phyloP scores from a whole-genome alignment of 257 asterid species.

The Osmanthus fragrans region DNA sequence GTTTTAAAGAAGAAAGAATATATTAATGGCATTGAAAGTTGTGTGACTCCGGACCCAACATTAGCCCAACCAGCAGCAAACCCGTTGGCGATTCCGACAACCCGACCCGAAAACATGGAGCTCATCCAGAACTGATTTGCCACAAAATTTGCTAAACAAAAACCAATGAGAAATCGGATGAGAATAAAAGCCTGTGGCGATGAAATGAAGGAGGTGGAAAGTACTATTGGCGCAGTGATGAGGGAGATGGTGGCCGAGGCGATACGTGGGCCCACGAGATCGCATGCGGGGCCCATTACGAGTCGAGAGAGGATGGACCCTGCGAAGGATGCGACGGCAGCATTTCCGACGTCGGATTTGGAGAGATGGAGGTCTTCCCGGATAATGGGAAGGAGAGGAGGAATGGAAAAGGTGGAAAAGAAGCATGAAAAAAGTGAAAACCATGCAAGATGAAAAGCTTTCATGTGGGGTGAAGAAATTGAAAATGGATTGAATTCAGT shows the following conservation, averaged over 20 bases:
- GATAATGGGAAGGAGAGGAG: constrained; percentile 56
- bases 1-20: constrained; percentile 26
- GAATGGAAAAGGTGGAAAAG: constrained; percentile 64
- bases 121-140: constrained; percentile 70
- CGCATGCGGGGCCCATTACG: constrained; percentile 54
- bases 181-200: constrained; percentile 33
- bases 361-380: constrained; percentile 49
- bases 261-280: constrained; percentile 52
- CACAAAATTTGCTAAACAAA: constrained; percentile 56
- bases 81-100: constrained; percentile 56
- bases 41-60: constrained; percentile 57
- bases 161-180: constrained; percentile 50
- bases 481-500: constrained; percentile 45
- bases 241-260: constrained; percentile 54
- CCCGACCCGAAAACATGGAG: constrained; percentile 57
- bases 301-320: constrained; percentile 52
- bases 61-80: constrained; percentile 73
- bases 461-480: constrained; percentile 53
- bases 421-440: constrained; percentile 52
- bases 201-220: constrained; percentile 34
- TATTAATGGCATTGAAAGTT: constrained; percentile 49
- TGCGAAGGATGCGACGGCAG: constrained; percentile 42
- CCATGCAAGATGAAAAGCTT: constrained; percentile 67
- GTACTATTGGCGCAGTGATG: constrained; percentile 46
- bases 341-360: constrained; percentile 37